Evolutionary conservation across 225 moss, liverwort and hornwort genomes (phyloP).

Genomic region (Antitrichia curtipendula): DNA sequence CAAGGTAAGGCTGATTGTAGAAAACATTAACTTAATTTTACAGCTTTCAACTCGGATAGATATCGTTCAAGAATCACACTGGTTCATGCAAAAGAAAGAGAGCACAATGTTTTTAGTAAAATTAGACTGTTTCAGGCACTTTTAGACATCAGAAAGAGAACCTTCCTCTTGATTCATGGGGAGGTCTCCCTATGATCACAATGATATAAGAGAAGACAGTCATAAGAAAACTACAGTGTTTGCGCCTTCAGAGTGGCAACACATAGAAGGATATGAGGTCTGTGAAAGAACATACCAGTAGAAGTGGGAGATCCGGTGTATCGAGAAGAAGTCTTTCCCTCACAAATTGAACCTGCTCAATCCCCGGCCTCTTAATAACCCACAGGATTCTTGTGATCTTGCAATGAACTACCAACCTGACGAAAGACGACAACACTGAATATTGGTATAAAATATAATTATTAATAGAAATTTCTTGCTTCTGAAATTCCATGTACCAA

Average conservation of each 20-base stretch:
- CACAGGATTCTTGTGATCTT: conserved; percentile 13
- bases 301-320: conserved; percentile 25
- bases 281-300: conserved; percentile 17
- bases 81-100: neutral
- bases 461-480: neutral
- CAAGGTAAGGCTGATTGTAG: neutral
- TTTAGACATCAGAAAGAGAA: neutral
- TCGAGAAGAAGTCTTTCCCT: conserved; percentile 25
- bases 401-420: conserved; percentile 21
- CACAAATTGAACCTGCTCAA: conserved; percentile 51
- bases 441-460: neutral
- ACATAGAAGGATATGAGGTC: neutral
- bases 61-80: neutral
- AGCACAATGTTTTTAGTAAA: neutral
- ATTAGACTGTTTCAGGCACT: neutral
- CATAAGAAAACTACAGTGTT: neutral
- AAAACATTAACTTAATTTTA: neutral
- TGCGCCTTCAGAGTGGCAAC: neutral
- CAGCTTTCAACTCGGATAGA: neutral
- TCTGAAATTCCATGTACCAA: neutral
- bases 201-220: neutral
- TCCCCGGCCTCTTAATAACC: conserved; percentile 21
- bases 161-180: neutral
- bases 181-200: neutral
- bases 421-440: conserved; percentile 9